A percentile compares a stretch with the other conserved stretches of the same genome.
phyloP scores from a whole-genome alignment of 805 yeast genomes.

The Starmerella scarabaei region DNA sequence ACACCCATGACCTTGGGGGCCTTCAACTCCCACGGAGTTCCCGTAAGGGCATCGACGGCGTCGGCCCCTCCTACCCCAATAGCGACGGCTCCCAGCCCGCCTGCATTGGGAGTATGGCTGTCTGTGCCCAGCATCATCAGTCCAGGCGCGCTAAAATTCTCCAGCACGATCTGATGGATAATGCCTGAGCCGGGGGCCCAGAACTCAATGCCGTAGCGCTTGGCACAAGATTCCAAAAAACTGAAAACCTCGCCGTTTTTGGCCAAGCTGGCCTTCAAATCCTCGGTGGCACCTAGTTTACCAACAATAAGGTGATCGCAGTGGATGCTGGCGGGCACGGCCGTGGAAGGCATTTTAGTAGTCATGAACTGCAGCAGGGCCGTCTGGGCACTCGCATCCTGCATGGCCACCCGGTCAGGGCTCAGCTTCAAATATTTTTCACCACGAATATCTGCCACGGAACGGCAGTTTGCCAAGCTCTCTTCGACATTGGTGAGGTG shows the following conservation, averaged over 20 bases:
- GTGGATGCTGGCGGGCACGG: conserved; percentile 91
- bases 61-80: conserved; percentile 99
- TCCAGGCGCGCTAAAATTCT: conserved; percentile 95
- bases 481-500: conserved; percentile 85
- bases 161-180: conserved; percentile 93
- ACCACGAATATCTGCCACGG: conserved; percentile 56
- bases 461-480: conserved; percentile 42
- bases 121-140: conserved; percentile 95
- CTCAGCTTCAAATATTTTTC: conserved; percentile 77
- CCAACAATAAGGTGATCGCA: conserved; percentile 98
- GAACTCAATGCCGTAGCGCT: conserved; percentile 90
- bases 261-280: conserved; percentile 65
- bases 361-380: conserved; percentile 98
- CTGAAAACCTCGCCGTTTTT: conserved; percentile 92
- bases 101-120: conserved; percentile 98
- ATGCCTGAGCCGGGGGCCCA: conserved; percentile 99
- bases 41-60: conserved; percentile 95
- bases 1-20: conserved; percentile 95
- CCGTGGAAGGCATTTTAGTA: conserved; percentile 74
- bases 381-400: conserved; percentile 99
- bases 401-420: conserved; percentile 99
- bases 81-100: conserved; percentile 96
- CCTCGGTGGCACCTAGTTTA: conserved; percentile 78
- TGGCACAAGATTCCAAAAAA: conserved; percentile 83
- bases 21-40: conserved; percentile 96